Base-by-base conservation (phyloP, 139 green algal species). In the Ulvella scutata region DNA sequence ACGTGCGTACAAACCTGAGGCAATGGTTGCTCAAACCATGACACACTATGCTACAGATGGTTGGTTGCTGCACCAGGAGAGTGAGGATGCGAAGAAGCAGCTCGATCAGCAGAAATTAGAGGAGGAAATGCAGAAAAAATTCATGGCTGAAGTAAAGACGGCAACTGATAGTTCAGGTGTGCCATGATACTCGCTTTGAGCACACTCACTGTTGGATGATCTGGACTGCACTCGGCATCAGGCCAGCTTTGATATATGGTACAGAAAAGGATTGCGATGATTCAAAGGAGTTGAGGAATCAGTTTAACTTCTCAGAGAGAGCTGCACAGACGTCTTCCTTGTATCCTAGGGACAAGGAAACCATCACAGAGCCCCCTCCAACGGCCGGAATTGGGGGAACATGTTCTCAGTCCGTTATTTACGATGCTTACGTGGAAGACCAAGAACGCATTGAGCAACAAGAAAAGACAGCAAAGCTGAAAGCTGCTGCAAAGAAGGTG, bases 291-390 rank as follows among this genome's bases (percentile, higher is more conserved):
- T 85, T 96, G 74, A 84, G 88, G 17, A 97, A 98, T 81, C 87
- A 93, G 75, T 96, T 98, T 84, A 96, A 96, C 82, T 97, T 92
- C 81, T 88, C 77, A 31, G 91, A 97, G 38, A 82, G 93, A 3
- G 90, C 85, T 0, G 86, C 85, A 10, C 83, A 88, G 76, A 89
- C 95, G 79, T 95, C 90, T 0, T 77, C 79, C 31, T 86, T 89
- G 72, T 81, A 82, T 38, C 76, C 78, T 3, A 75, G 81, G 28
- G 86, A 95, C 6, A 77, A 90, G 2, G 79, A 76, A 26, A 96
- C 87, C 1, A 87, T 83, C 62, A 96, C 91, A 20, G 90, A 96
- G 79, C 88, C 88, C 21, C 92, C 91, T 0, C 86, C 86, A 10
- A 90, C 85, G 26, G 74, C 78, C 0, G 84, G 80, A 3, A 75